phyloP scores from a whole-genome alignment of 2,329 filamentous ascomycete genomes.

The Hypoxylon sp. region DNA sequence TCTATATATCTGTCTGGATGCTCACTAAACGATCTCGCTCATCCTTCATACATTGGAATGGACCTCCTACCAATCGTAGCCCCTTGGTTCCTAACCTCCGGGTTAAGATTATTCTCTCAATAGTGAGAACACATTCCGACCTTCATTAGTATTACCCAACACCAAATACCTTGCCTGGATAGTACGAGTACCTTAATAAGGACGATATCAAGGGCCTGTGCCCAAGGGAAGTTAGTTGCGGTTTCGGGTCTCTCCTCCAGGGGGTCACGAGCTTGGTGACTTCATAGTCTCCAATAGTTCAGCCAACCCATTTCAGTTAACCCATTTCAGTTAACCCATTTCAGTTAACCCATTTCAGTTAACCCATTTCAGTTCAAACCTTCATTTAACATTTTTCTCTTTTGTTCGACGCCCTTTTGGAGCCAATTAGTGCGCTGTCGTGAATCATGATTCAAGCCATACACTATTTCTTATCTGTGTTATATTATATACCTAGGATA shows the following conservation, averaged over 20 bases:
- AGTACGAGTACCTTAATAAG: neutral
- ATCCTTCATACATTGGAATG: constrained; percentile 32
- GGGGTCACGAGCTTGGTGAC: constrained; percentile 12
- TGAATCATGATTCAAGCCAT: constrained; percentile 3
- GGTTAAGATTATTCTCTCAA: constrained; percentile 6
- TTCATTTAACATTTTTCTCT: neutral
- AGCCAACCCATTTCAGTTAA: neutral
- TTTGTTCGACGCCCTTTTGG: neutral
- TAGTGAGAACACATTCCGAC: constrained; percentile 16
- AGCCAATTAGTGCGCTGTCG: neutral
- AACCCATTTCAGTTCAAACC: neutral
- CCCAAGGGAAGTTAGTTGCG: neutral
- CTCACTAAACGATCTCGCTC: constrained; percentile 13
- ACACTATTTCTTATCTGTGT: neutral
- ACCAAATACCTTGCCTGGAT: constrained; percentile 7
- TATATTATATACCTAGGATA: neutral
- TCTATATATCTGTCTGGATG: constrained; percentile 2
- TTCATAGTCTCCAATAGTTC: constrained; percentile 10
- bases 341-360: neutral
- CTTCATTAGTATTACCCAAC: neutral
- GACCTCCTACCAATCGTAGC: constrained; percentile 5
- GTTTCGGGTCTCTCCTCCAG: constrained; percentile 10
- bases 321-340: neutral
- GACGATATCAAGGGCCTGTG: constrained; percentile 6
- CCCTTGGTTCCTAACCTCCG: neutral